Base-by-base conservation (phyloP, 345 rosid genomes). In the Cardamine occulta region DNA sequence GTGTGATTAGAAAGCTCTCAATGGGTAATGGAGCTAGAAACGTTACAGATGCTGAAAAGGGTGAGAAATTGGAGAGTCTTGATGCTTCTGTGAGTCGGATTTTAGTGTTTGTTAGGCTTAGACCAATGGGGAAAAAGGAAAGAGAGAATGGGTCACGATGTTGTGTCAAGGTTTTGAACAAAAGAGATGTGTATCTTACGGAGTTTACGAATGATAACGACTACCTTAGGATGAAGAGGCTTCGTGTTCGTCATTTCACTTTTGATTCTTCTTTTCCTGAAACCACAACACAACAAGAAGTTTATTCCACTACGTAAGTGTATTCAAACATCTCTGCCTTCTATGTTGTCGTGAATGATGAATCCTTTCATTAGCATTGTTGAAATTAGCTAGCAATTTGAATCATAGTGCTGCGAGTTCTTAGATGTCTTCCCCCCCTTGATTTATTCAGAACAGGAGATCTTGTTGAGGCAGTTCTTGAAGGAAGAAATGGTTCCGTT, bases 401-500 rank as follows among this genome's bases (percentile, higher is more conserved):
- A 8, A 52, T 2, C 8, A 34, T 9, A 15, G 39, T 52, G 26
- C 9, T 39, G 15, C 29, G 28, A 53, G 26, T 47, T n/a, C 61
- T 72, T 57, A 59, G 39, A 32, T 63, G 57, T 70, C 2, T 45
- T 9, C 23, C 37, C 14, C 14, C 32, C 7, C 17, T 72, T 78
- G 68, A 14, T 63, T 34, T 48, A 4, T 81, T 74, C 96, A 93
- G 98, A 74, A 89, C 98, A 9, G 91, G 97, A 39, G 94, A 89
- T 19, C 89, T 93, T 37, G 90, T 93, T 40, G 97, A 89, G 80
- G 89, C 94, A 59, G 98, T 93, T 45, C 75, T 91, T 74, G 91
- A 88, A 72, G 97, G 98, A 73, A 89, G 92, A 82, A 93, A 93
- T 2, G 98, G 98, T 39, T 93, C 98, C 1, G 98, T 93, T n/a